These are phyloP conservation scores for Paraglomus occultum DNA, from an alignment of 192 early-diverging fungal genomes.

Conservation along the genomic window DNA sequence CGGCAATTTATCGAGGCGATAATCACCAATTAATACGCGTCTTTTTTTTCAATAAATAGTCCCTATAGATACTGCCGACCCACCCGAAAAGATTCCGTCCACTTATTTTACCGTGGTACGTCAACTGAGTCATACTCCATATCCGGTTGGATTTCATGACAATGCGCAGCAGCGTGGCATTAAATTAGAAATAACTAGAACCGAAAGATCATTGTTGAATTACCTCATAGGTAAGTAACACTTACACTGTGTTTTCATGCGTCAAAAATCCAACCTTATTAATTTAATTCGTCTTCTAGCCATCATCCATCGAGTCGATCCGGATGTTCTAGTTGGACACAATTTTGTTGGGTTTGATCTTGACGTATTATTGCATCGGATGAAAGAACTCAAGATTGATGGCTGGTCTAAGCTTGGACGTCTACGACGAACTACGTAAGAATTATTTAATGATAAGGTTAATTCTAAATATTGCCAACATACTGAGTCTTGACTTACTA, in stretches of 20 bases:
- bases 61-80: constrained; percentile 53
- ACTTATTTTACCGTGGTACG: constrained; percentile 72
- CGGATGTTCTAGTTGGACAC: constrained; percentile 95
- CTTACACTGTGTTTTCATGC: neutral
- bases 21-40: neutral
- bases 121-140: constrained; percentile 62
- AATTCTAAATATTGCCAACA: neutral
- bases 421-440: constrained; percentile 69
- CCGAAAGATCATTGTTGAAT: constrained; percentile 80
- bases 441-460: neutral
- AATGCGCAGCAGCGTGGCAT: constrained; percentile 43
- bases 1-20: neutral
- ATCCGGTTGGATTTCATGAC: constrained; percentile 78
- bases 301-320: constrained; percentile 73
- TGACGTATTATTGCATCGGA: constrained; percentile 89
- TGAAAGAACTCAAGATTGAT: constrained; percentile 75
- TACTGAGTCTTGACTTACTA: neutral
- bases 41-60: constrained; percentile 33
- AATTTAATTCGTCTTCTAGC: constrained; percentile 39
- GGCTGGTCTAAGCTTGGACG: constrained; percentile 90
- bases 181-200: constrained; percentile 57
- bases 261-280: constrained; percentile 4
- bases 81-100: constrained; percentile 33
- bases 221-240: constrained; percentile 59
- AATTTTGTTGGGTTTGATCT: constrained; percentile 96